Base-by-base conservation (phyloP, 768 basidiomycete species). In the Naematelia aurantialba region DNA sequence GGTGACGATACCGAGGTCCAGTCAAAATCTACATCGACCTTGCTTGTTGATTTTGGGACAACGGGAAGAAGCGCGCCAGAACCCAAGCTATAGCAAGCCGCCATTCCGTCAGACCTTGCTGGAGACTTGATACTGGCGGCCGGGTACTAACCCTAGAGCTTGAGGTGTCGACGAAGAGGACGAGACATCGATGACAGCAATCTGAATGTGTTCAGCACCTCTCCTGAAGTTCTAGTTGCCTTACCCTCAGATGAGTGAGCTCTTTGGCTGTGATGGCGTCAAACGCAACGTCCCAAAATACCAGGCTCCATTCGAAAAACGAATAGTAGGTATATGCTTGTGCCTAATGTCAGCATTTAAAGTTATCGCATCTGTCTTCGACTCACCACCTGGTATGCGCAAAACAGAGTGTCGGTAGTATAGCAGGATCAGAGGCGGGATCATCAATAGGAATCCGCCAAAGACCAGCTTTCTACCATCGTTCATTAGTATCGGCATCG, bases 381-480 rank as follows among this genome's bases (percentile, higher is more conserved):
- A 63, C 82, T 48, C 56, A 88, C 89, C 88, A 72, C 91, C 90
- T 0, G 89, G 87, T 65, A 89, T 79, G 31, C 81, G 79, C 58
- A 89, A 79, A 3, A 89, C 85, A 68, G 91, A 90, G 78, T 94
- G 91, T 67, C 87, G 87, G 22, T 92, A 79, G 76, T 88, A 94
- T 69, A 87, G 89, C 76, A 89, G 90, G 10, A 91, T 79, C 67
- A 94, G 80, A 14, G 89, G 89, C 17, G 85, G 74, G 27, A 92
- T 79, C 5, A 83, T 80, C 3, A 76, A 67, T 67, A 91, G 89
- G 76, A 92, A 94, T 10, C 87, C 75, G 48, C 77, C 51, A 87
- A 78, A 19, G 25, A 17, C 10, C 58, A 79, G 59, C 62, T 81
- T 81, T 53, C 88, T 89, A 61, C 19, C 31, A 45, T 27, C 31